phyloP scores from a whole-genome alignment of 2,329 filamentous ascomycete genomes.

The Aspergillus proliferans region DNA sequence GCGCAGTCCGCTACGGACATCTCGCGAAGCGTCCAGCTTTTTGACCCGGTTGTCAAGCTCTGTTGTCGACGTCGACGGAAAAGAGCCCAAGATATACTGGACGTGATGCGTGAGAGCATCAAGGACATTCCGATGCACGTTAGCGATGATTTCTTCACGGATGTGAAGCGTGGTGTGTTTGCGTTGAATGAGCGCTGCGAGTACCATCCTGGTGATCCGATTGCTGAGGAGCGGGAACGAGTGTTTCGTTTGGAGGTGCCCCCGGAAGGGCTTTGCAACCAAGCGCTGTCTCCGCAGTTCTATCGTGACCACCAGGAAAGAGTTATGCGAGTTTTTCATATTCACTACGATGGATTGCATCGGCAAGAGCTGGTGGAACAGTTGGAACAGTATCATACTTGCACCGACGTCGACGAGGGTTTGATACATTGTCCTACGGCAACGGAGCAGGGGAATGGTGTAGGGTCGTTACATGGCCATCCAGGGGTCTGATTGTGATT shows the following conservation, averaged over 20 bases:
- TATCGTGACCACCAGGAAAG: not conserved
- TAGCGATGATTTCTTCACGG: constrained; percentile 20
- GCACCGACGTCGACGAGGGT: not conserved
- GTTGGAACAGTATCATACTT: too few species aligned
- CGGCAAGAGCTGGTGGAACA: too few species aligned
- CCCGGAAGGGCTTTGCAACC: not conserved
- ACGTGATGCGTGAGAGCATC: constrained; percentile 17
- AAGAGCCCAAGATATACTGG: constrained; percentile 16
- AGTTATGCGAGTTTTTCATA: too few species aligned
- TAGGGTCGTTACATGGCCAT: too few species aligned
- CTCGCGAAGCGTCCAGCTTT: constrained; percentile 14
- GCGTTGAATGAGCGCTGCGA: constrained; percentile 23
- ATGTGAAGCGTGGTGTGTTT: constrained; percentile 27
- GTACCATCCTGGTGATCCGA: constrained; percentile 25
- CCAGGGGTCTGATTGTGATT: too few species aligned
- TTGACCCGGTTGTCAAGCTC: constrained; percentile 19
- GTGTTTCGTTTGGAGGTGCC: not conserved
- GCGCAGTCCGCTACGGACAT: constrained; percentile 18
- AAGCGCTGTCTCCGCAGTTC: not conserved
- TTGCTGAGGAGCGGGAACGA: constrained; percentile 12
- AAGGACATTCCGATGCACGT: constrained; percentile 25
- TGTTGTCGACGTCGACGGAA: constrained; percentile 16
- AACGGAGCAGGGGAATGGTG: not conserved
- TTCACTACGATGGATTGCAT: not conserved
- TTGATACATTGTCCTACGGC: not conserved